Conservation (phyloP, 148 eudicot species). For the Cornus kousa region DNA sequence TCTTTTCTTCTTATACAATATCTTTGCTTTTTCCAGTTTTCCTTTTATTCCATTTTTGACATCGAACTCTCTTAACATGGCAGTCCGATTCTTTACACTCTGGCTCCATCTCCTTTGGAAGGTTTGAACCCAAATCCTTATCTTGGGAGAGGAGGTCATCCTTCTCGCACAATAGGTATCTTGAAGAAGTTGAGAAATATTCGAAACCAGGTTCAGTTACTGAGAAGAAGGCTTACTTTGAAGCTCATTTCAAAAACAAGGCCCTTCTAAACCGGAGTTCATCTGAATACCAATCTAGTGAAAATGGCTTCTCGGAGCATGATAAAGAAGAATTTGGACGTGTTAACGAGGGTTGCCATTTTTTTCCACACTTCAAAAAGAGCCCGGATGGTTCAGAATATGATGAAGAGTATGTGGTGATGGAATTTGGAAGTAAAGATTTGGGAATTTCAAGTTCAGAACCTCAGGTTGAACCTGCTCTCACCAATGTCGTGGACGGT, state of each 20-base stretch:
- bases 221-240: slow-evolving; percentile 72
- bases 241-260: slow-evolving; percentile 65
- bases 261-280: slow-evolving; percentile 49
- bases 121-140: slow-evolving; percentile 60
- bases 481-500: background rate
- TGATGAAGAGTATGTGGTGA: slow-evolving; percentile 23
- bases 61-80: background rate
- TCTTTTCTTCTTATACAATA: background rate
- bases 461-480: slow-evolving; percentile 19
- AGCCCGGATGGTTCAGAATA: slow-evolving; percentile 25
- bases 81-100: slow-evolving; percentile 66
- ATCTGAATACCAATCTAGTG: slow-evolving; percentile 33
- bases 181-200: slow-evolving; percentile 74
- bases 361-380: slow-evolving; percentile 23
- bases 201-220: slow-evolving; percentile 75
- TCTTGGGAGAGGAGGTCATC: slow-evolving; percentile 87
- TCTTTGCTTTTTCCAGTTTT: background rate
- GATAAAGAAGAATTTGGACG: slow-evolving; percentile 13
- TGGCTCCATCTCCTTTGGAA: slow-evolving; percentile 78
- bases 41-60: background rate
- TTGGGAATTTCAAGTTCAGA: slow-evolving; percentile 22
- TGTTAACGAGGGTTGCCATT: background rate
- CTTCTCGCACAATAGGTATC: slow-evolving; percentile 70
- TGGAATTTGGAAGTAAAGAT: slow-evolving; percentile 24
- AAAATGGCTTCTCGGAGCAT: slow-evolving; percentile 27